phyloP scores from a whole-genome alignment of 805 yeast genomes.

The Candida koratica region DNA sequence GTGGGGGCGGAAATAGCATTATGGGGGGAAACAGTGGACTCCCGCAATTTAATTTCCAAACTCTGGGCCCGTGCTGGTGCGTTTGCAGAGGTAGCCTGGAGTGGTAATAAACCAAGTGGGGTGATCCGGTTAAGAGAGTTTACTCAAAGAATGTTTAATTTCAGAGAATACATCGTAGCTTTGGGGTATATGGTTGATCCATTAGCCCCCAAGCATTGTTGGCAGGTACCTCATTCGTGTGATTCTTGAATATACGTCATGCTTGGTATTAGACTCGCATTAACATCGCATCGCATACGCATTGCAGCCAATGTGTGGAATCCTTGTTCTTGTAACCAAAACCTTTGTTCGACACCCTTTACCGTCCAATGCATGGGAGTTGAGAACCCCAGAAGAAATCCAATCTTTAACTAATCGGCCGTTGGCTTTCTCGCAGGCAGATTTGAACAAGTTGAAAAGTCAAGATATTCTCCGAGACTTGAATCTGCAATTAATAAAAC shows the following conservation, averaged over 20 bases:
- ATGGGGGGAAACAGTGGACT: conserved; percentile 39
- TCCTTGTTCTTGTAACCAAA: conserved; percentile 10
- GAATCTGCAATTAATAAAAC: conserved; percentile 19
- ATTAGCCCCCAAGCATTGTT: conserved; percentile 35
- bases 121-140: conserved; percentile 23
- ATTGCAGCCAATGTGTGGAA: conserved; percentile 15
- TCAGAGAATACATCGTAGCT: conserved; percentile 36
- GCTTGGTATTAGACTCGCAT: conserved; percentile 1
- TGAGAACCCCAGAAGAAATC: conserved; percentile 4
- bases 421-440: conserved; percentile 14
- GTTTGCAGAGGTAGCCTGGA: conserved; percentile 39
- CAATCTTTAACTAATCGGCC: conserved; percentile 7
- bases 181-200: conserved; percentile 32
- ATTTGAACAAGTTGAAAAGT: conserved; percentile 26
- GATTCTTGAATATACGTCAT: conserved; percentile 15
- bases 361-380: conserved; percentile 9
- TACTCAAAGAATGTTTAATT: conserved; percentile 35
- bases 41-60: conserved; percentile 24
- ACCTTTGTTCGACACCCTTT: conserved; percentile 1
- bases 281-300: conserved; percentile 5
- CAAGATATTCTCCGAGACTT: conserved; percentile 26
- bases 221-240: conserved; percentile 36
- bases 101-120: conserved; percentile 36
- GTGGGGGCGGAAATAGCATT: conserved; percentile 39
- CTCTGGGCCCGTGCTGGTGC: conserved; percentile 43